phyloP scores from a whole-genome alignment of 208 protist species.

The Trypanosoma boissoni region DNA sequence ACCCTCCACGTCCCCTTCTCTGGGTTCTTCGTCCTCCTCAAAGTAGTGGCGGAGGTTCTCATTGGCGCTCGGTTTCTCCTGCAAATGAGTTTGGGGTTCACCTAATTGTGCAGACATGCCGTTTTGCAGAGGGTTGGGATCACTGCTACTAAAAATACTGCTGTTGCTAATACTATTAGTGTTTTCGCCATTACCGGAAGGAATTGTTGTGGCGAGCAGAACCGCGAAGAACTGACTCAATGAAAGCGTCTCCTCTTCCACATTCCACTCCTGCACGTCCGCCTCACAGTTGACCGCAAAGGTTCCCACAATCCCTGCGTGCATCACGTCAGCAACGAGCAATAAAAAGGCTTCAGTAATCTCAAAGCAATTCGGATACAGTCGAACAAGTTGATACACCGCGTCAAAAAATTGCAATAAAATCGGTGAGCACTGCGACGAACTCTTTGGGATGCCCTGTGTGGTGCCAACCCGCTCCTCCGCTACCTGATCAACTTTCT shows the following conservation, averaged over 20 bases:
- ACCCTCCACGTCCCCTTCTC: background rate
- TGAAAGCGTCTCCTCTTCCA: slow-evolving; percentile 37
- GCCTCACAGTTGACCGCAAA: slow-evolving; percentile 53
- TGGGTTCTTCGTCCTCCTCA: background rate
- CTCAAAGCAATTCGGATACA: slow-evolving; percentile 85
- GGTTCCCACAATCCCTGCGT: slow-evolving; percentile 45
- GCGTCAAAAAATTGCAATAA: slow-evolving; percentile 93
- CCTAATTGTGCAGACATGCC: too few species aligned
- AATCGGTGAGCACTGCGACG: slow-evolving; percentile 48
- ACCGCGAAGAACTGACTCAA: slow-evolving; percentile 58
- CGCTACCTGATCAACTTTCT: too few species aligned
- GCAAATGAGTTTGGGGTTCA: too few species aligned
- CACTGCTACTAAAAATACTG: background rate
- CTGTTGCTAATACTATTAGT: background rate
- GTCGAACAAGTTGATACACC: slow-evolving; percentile 73
- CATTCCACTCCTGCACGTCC: slow-evolving; percentile 28
- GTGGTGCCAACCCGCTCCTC: too few species aligned
- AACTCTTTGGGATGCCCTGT: background rate
- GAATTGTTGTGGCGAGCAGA: slow-evolving; percentile 36
- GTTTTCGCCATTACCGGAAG: background rate
- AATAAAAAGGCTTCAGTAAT: slow-evolving; percentile 76
- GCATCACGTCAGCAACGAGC: slow-evolving; percentile 27
- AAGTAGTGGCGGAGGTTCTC: background rate
- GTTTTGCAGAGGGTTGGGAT: too few species aligned
- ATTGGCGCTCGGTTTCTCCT: background rate